Evolutionary conservation across 768 basidiomycete species (phyloP).

Genomic region (Suillus subaureus): DNA sequence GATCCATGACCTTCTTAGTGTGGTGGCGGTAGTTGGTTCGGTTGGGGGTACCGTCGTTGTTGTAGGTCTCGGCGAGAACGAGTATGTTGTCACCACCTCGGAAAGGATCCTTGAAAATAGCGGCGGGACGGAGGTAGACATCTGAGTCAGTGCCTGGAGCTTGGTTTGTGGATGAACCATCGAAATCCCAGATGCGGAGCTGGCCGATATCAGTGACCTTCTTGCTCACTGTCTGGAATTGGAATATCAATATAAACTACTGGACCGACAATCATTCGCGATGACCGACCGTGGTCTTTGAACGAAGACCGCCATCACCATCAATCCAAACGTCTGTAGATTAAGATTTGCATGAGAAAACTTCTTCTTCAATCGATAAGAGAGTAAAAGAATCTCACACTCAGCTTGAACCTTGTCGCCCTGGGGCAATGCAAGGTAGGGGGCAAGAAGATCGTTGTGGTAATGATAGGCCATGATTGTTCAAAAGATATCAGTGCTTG

Average conservation of each 20-base stretch:
- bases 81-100: slow-evolving; percentile 98
- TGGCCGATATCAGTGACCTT: slow-evolving; percentile 86
- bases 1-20: slow-evolving; percentile 94
- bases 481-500: slow-evolving; percentile 1
- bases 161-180: slow-evolving; percentile 97
- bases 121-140: slow-evolving; percentile 95
- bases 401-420: slow-evolving; percentile 95
- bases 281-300: slow-evolving; percentile 85
- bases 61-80: slow-evolving; percentile 96
- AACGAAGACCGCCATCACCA: slow-evolving; percentile 91
- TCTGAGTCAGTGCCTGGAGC: slow-evolving; percentile 96
- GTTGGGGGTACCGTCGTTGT: slow-evolving; percentile 98
- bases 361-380: slow-evolving; percentile 13
- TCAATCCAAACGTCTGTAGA: slow-evolving; percentile 95
- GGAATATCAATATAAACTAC: neutral
- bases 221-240: slow-evolving; percentile 76
- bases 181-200: slow-evolving; percentile 98
- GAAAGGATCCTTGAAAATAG: slow-evolving; percentile 99
- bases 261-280: neutral
- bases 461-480: slow-evolving; percentile 47
- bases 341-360: slow-evolving; percentile 18
- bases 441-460: slow-evolving; percentile 84
- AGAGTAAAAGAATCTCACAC: slow-evolving; percentile 50
- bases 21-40: slow-evolving; percentile 94
- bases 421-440: slow-evolving; percentile 87